These are phyloP conservation scores for Monilinia fructicola DNA, from an alignment of 2,329 filamentous ascomycete species.

Conservation along the genomic window DNA sequence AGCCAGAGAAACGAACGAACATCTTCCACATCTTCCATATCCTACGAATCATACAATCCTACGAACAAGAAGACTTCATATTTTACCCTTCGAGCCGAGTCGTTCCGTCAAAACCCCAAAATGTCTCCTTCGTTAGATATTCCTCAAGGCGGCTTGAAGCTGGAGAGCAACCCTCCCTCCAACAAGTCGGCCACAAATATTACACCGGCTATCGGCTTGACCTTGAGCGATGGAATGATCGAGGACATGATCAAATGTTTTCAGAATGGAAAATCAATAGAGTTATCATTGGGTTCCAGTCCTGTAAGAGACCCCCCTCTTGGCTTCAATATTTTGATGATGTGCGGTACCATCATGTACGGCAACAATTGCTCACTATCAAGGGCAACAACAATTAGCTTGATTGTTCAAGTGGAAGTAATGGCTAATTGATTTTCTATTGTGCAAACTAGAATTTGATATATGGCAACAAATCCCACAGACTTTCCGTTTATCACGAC, in stretches of 20 bases:
- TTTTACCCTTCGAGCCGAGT: not conserved
- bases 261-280: constrained; percentile 55
- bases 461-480: constrained; percentile 24
- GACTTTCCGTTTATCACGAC: constrained; percentile 43
- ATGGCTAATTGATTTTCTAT: constrained; percentile 20
- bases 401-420: constrained; percentile 22
- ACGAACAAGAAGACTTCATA: not conserved
- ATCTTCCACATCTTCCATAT: not conserved
- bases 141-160: constrained; percentile 19
- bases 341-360: not conserved
- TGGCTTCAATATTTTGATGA: constrained; percentile 20
- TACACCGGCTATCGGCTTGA: constrained; percentile 48
- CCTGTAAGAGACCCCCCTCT: constrained; percentile 52
- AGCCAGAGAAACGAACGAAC: constrained; percentile 14
- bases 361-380: constrained; percentile 1
- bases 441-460: constrained; percentile 21
- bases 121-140: constrained; percentile 23
- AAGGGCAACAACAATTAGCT: constrained; percentile 20
- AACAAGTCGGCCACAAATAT: constrained; percentile 16
- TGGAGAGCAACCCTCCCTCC: constrained; percentile 19
- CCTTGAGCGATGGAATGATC: constrained; percentile 57
- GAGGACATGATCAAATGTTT: constrained; percentile 62
- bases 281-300: constrained; percentile 56
- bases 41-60: not conserved
- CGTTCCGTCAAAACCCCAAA: not conserved